Percentiles rank a stretch among this genome's conserved stretches.
These are phyloP conservation scores for Cercophora newfieldiana DNA, from an alignment of 495 filamentous ascomycete species.

Conservation along the genomic window DNA sequence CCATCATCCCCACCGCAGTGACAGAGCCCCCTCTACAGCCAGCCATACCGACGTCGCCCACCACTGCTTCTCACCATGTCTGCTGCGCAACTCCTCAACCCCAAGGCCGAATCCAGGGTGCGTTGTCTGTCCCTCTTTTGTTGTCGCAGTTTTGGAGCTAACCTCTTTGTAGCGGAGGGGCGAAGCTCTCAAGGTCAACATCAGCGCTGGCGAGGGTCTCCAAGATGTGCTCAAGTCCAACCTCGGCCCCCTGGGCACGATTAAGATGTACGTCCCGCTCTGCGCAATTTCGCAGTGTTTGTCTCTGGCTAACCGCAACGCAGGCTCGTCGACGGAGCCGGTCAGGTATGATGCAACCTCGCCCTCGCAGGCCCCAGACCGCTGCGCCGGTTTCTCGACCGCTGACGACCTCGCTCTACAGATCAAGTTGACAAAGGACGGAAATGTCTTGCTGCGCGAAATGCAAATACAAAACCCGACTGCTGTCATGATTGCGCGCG, in stretches of 20 bases:
- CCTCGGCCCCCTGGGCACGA: slow-evolving; percentile 86
- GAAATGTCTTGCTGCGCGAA: slow-evolving; percentile 90
- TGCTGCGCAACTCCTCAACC: slow-evolving; percentile 94
- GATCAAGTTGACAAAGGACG: slow-evolving; percentile 99
- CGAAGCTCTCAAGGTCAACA: slow-evolving; percentile 95
- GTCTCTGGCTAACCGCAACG: slow-evolving; percentile 34
- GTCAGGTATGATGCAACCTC: slow-evolving; percentile 63
- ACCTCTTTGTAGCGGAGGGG: slow-evolving; percentile 70
- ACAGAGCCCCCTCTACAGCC: slow-evolving; percentile 11
- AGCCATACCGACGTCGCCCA: slow-evolving; percentile 14
- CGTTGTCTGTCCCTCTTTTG: slow-evolving; percentile 28
- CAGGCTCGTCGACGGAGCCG: slow-evolving; percentile 94
- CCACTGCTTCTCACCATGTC: slow-evolving; percentile 57
- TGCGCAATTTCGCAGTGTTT: neutral
- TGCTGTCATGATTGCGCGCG: slow-evolving; percentile 97
- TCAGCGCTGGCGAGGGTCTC: slow-evolving; percentile 90
- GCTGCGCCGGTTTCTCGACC: slow-evolving; percentile 10
- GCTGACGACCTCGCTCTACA: slow-evolving; percentile 38
- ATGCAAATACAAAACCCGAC: slow-evolving; percentile 95
- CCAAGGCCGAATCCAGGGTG: slow-evolving; percentile 95
- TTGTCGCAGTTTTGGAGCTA: slow-evolving; percentile 19
- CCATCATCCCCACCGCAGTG: slow-evolving; percentile 23
- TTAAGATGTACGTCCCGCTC: slow-evolving; percentile 79
- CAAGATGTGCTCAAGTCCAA: slow-evolving; percentile 98
- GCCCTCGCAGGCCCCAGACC: slow-evolving; percentile 7